Evolutionary conservation across 2,329 filamentous ascomycete species (phyloP).

Genomic region (Cadophora sp.): DNA sequence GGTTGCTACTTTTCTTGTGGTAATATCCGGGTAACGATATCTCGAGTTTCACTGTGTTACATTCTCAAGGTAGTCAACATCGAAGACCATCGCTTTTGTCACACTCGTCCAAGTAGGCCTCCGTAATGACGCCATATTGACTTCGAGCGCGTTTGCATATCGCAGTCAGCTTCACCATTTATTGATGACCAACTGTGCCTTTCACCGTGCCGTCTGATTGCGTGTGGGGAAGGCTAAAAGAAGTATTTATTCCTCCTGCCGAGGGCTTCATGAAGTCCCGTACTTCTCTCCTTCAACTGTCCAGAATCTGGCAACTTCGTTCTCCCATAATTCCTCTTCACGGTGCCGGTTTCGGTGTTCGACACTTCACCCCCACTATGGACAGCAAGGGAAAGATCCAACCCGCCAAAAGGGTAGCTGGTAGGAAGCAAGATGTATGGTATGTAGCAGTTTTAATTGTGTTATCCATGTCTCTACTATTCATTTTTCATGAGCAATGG

Average conservation of each 20-base stretch:
- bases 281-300: conserved; percentile 17
- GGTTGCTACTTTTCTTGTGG: too few species aligned
- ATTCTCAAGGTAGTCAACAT: background rate
- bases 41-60: background rate
- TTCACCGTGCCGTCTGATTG: background rate
- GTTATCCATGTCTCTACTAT: background rate
- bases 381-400: conserved; percentile 47
- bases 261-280: conserved; percentile 26
- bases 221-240: background rate
- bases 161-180: conserved; percentile 4
- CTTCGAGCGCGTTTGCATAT: background rate
- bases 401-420: conserved; percentile 60
- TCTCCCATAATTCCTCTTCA: conserved; percentile 5
- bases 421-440: conserved; percentile 65
- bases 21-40: background rate
- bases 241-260: background rate
- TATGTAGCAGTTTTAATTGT: conserved; percentile 40
- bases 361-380: conserved; percentile 41
- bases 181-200: background rate
- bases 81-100: conserved; percentile 2
- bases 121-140: conserved; percentile 23
- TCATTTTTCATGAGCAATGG: background rate
- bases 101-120: background rate
- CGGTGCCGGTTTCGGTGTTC: conserved; percentile 25
- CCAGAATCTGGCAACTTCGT: conserved; percentile 19